phyloP scores from a whole-genome alignment of 1,284 basidiomycete genomes.

The Trichosporon sp. region DNA sequence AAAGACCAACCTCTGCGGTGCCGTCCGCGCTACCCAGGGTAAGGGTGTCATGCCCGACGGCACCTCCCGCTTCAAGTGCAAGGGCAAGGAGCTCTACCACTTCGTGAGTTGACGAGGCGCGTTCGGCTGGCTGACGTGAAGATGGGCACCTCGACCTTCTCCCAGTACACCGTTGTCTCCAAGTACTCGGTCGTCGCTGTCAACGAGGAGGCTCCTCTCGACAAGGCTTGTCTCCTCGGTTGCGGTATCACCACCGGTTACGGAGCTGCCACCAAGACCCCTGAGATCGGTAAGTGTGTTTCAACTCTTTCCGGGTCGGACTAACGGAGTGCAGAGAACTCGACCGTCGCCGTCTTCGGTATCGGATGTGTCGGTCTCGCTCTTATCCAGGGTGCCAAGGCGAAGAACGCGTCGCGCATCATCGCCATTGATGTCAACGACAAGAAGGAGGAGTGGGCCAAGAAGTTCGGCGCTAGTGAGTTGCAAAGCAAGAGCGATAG shows the following conservation, averaged over 20 bases:
- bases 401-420: constrained; percentile 75
- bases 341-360: constrained; percentile 89
- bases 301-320: neutral
- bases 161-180: constrained; percentile 97
- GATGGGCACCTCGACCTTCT: constrained; percentile 99
- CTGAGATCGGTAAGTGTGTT: constrained; percentile 40
- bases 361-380: constrained; percentile 95
- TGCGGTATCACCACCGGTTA: constrained; percentile 95
- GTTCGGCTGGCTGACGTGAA: constrained; percentile 36
- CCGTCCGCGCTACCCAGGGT: constrained; percentile 91
- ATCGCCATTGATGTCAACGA: constrained; percentile 92
- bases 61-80: constrained; percentile 83
- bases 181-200: constrained; percentile 95
- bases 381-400: constrained; percentile 73
- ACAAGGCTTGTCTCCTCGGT: constrained; percentile 90
- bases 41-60: constrained; percentile 93
- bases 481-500: neutral
- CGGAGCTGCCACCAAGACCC: constrained; percentile 53
- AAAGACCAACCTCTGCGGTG: constrained; percentile 93
- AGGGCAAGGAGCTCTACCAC: constrained; percentile 81
- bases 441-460: constrained; percentile 78
- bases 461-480: constrained; percentile 82
- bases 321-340: constrained; percentile 56
- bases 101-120: constrained; percentile 59
- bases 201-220: constrained; percentile 75